Evolutionary conservation across 352 stramenopile species (phyloP).

Genomic region (Pythium sukuiense): DNA sequence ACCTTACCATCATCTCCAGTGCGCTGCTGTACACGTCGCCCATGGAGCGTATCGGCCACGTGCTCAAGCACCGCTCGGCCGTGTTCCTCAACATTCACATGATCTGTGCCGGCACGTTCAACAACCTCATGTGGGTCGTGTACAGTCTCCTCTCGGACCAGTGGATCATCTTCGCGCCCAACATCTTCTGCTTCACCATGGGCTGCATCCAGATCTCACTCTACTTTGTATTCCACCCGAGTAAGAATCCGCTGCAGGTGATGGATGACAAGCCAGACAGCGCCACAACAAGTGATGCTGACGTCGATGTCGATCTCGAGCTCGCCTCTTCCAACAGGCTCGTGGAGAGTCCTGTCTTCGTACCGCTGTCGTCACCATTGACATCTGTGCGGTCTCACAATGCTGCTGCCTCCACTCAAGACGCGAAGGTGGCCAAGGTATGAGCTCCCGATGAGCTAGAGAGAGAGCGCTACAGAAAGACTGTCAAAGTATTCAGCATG

Average conservation of each 20-base stretch:
- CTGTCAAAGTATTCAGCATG: neutral
- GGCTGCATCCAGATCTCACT: conserved; percentile 35
- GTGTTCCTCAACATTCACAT: conserved; percentile 54
- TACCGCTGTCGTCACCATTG: neutral
- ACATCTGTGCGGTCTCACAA: neutral
- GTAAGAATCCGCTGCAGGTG: conserved; percentile 28
- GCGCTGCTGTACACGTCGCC: conserved; percentile 54
- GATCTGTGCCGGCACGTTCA: conserved; percentile 44
- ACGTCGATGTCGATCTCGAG: neutral
- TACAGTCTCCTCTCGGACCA: conserved; percentile 40
- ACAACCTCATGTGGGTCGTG: conserved; percentile 52
- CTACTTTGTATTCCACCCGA: conserved; percentile 49
- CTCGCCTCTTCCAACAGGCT: neutral
- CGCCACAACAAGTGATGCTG: neutral
- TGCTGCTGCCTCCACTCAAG: neutral
- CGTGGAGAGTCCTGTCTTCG: neutral
- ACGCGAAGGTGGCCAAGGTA: neutral
- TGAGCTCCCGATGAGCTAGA: neutral
- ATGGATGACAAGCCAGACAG: neutral
- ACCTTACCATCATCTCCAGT: conserved; percentile 40
- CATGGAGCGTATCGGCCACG: conserved; percentile 46
- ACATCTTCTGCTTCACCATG: conserved; percentile 38
- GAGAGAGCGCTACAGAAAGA: neutral
- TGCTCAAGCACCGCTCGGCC: conserved; percentile 42
- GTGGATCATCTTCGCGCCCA: conserved; percentile 54